A percentile compares a stretch with the other conserved stretches of the same genome.
Evolutionary conservation across 2,329 filamentous ascomycete genomes (phyloP).

Genomic region (Fusarium dlaminii): DNA sequence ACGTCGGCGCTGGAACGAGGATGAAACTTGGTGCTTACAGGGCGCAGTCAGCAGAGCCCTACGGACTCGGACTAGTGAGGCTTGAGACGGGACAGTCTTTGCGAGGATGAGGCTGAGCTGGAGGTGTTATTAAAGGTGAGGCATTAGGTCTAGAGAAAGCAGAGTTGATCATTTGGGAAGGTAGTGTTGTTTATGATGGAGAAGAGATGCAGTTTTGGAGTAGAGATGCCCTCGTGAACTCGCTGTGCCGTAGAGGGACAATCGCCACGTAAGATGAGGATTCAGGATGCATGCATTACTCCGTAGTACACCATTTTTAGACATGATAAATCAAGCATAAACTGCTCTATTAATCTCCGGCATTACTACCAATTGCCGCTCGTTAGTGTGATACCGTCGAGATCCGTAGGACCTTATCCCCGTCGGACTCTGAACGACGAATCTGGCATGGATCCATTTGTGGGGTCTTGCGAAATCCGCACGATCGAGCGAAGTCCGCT

Average conservation of each 20-base stretch:
- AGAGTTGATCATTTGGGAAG: background rate
- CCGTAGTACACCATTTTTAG: background rate
- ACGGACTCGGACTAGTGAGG: slow-evolving; percentile 14
- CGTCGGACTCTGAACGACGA: background rate
- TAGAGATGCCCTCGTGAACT: background rate
- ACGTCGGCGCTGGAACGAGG: fast-evolving
- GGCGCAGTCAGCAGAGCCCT: slow-evolving; percentile 11
- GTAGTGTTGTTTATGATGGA: background rate
- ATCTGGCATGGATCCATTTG: background rate
- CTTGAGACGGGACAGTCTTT: background rate
- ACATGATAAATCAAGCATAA: background rate
- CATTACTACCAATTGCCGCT: background rate
- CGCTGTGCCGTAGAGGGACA: background rate
- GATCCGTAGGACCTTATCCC: background rate
- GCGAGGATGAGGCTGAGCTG: background rate
- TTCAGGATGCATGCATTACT: background rate
- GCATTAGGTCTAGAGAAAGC: fast-evolving
- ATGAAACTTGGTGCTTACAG: slow-evolving; percentile 18
- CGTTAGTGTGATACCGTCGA: background rate
- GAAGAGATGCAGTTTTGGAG: background rate
- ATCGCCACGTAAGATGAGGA: background rate
- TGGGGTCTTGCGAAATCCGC: background rate
- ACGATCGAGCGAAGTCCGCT: background rate
- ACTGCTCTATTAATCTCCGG: background rate
- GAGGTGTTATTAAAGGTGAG: fast-evolving